phyloP scores from a whole-genome alignment of 768 basidiomycete species.

The Podaxis sp. region DNA sequence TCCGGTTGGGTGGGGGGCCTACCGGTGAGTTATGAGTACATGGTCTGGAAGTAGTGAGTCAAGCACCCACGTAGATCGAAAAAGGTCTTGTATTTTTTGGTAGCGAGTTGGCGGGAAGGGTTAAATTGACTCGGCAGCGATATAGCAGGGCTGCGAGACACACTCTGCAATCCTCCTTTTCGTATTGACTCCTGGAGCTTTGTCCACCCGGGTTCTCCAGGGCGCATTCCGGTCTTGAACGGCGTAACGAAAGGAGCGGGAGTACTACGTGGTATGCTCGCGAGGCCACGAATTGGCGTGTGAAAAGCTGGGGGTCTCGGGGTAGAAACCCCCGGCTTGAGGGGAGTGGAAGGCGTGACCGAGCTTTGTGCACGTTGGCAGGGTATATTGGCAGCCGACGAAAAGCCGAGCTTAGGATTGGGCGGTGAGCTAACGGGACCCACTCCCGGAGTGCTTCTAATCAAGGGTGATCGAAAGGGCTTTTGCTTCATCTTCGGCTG shows the following conservation, averaged over 20 bases:
- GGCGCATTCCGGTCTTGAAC: constrained; percentile 54
- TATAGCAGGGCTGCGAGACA: background rate
- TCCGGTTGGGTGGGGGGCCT: constrained; percentile 30
- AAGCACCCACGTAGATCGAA: constrained; percentile 45
- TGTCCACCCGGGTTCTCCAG: constrained; percentile 37
- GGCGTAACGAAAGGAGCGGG: constrained; percentile 57
- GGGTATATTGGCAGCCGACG: constrained; percentile 27
- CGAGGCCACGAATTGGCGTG: background rate
- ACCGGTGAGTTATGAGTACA: background rate
- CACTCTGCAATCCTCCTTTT: constrained; percentile 12
- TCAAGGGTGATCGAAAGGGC: constrained; percentile 47
- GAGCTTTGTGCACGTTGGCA: constrained; percentile 34
- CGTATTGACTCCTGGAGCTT: constrained; percentile 22
- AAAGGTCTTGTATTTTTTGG: constrained; percentile 24
- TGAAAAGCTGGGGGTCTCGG: constrained; percentile 1
- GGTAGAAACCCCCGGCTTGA: constrained; percentile 12
- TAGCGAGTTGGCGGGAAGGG: constrained; percentile 6
- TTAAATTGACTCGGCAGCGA: background rate
- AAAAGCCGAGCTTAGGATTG: constrained; percentile 24
- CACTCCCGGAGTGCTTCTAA: constrained; percentile 22
- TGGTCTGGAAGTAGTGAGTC: background rate
- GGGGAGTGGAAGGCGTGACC: constrained; percentile 15
- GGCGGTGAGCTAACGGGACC: constrained; percentile 25
- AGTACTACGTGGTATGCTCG: constrained; percentile 13
- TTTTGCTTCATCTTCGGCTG: constrained; percentile 22